Evolutionary conservation across 208 protist genomes (phyloP).

Genomic region (Phytomonas francai): DNA sequence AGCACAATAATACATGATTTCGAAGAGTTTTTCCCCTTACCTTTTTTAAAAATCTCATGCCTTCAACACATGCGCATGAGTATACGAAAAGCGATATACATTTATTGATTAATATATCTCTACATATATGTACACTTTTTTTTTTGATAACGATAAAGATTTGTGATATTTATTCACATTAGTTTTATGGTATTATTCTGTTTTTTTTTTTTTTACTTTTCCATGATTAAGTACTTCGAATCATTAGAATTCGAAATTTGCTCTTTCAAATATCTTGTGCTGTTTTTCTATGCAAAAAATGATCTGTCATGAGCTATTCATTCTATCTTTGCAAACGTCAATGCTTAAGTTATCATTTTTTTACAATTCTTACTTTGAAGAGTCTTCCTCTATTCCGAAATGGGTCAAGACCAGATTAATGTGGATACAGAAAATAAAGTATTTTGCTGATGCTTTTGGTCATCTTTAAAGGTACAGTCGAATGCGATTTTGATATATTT

Average conservation of each 20-base stretch:
- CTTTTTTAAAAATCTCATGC: background rate
- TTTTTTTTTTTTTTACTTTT: too few relatives aligned
- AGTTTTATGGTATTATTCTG: slow-evolving; percentile 3
- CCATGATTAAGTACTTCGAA: background rate
- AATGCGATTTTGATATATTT: background rate
- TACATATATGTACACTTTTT: background rate
- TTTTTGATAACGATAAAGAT: slow-evolving; percentile 2
- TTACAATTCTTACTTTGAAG: slow-evolving; percentile 1
- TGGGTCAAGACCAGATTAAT: background rate
- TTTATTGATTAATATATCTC: slow-evolving; percentile 9
- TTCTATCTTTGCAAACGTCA: background rate
- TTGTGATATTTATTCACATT: background rate
- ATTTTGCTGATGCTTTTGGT: background rate
- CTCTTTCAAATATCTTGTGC: slow-evolving; percentile 1
- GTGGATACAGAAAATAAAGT: background rate
- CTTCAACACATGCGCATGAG: background rate
- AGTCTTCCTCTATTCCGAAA: background rate
- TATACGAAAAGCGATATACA: background rate
- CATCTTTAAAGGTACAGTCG: background rate
- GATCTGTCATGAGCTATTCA: background rate
- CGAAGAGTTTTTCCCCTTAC: background rate
- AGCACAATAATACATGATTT: background rate
- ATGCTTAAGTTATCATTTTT: background rate
- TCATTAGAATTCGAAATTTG: slow-evolving; percentile 1
- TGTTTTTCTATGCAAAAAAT: background rate